These are phyloP conservation scores for Pyronema domesticum DNA, from an alignment of 495 filamentous ascomycete genomes.

Conservation along the genomic window DNA sequence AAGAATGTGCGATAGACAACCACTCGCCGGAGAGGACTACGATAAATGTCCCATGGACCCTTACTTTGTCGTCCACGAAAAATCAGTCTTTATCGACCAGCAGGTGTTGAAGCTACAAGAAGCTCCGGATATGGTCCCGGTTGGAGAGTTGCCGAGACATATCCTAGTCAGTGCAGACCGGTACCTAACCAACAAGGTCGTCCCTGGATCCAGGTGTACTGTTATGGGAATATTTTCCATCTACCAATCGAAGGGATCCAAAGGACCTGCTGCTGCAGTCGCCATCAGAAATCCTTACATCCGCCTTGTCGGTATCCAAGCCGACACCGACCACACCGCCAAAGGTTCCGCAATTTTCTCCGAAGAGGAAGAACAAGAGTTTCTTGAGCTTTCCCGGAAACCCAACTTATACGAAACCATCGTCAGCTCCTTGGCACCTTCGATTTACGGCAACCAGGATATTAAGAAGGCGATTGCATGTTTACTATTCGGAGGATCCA, in stretches of 20 bases:
- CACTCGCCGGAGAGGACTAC: slow-evolving; percentile 25
- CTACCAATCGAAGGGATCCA: slow-evolving; percentile 77
- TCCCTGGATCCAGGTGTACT: slow-evolving; percentile 86
- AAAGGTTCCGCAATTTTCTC: slow-evolving; percentile 76
- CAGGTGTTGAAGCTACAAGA: slow-evolving; percentile 98
- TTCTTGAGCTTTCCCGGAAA: slow-evolving; percentile 75
- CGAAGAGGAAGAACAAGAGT: slow-evolving; percentile 95
- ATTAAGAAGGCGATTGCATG: slow-evolving; percentile 99
- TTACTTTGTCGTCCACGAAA: slow-evolving; percentile 88
- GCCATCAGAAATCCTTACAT: slow-evolving; percentile 93
- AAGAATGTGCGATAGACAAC: slow-evolving; percentile 45
- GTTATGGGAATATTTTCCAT: slow-evolving; percentile 97
- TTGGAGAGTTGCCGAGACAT: slow-evolving; percentile 88
- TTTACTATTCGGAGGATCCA: slow-evolving; percentile 83
- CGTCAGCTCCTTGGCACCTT: slow-evolving; percentile 84
- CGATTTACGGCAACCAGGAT: slow-evolving; percentile 88
- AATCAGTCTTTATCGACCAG: slow-evolving; percentile 89
- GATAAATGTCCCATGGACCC: slow-evolving; percentile 80
- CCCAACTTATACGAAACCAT: slow-evolving; percentile 85
- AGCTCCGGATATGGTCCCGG: slow-evolving; percentile 92
- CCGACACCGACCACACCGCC: slow-evolving; percentile 72
- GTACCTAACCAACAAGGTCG: slow-evolving; percentile 88
- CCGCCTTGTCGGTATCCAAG: slow-evolving; percentile 82
- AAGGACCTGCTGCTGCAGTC: slow-evolving; percentile 62
- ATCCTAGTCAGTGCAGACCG: slow-evolving; percentile 89